Evolutionary conservation across 2,329 filamentous ascomycete genomes (phyloP).

Genomic region (Talaromyces piceae): DNA sequence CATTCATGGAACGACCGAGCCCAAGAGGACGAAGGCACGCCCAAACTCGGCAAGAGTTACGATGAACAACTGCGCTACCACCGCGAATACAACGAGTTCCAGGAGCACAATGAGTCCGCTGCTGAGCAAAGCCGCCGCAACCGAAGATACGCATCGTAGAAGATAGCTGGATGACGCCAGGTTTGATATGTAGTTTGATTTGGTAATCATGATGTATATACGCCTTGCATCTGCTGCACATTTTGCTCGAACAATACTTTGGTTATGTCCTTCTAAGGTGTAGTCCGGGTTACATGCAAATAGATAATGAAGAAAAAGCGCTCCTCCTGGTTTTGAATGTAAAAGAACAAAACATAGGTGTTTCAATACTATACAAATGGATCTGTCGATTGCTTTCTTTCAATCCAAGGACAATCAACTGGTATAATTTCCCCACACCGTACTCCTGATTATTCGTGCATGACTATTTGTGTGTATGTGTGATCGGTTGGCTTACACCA

Average conservation of each 20-base stretch:
- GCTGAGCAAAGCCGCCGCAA: not conserved
- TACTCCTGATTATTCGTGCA: conserved; percentile 1
- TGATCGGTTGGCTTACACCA: not conserved
- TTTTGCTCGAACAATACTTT: not conserved
- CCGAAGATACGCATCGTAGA: not conserved
- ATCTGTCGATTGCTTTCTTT: not conserved
- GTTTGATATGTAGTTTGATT: no score
- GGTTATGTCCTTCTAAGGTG: no score
- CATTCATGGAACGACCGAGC: conserved; percentile 68
- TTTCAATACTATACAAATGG: not conserved
- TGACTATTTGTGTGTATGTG: conserved; percentile 1
- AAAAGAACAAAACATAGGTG: not conserved
- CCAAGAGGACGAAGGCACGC: conserved; percentile 56
- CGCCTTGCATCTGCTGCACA: no score
- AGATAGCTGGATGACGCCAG: not conserved
- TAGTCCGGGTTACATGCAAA: not conserved
- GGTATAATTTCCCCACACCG: conserved; percentile 2
- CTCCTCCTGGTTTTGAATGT: not conserved
- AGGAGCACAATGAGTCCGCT: conserved; percentile 12
- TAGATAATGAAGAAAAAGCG: not conserved
- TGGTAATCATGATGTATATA: no score
- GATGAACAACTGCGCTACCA: conserved; percentile 51
- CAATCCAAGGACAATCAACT: not conserved
- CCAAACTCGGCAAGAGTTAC: conserved; percentile 52
- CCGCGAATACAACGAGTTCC: conserved; percentile 36